A percentile compares a stretch with the other conserved stretches of the same genome.
Conservation (phyloP, 768 basidiomycete species). For the Mycena albidolilacea region DNA sequence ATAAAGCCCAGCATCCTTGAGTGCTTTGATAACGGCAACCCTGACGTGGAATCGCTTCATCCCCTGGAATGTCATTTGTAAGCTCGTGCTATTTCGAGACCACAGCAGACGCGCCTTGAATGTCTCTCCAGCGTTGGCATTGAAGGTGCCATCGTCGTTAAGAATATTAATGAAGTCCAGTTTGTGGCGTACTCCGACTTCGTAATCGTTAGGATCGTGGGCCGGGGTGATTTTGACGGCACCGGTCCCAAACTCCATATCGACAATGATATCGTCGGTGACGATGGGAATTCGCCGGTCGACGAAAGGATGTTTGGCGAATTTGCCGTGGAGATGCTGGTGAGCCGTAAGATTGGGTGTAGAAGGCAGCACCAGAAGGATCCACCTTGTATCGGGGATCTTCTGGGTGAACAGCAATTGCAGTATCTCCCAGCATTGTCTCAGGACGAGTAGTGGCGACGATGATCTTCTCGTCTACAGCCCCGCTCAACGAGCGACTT, state of each 20-base stretch:
- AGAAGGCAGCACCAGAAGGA: background rate
- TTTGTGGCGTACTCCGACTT: conserved; percentile 89
- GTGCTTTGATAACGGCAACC: conserved; percentile 82
- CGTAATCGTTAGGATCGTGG: conserved; percentile 97
- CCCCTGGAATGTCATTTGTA: conserved; percentile 5
- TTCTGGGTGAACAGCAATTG: conserved; percentile 95
- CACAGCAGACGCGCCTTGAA: conserved; percentile 68
- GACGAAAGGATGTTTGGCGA: conserved; percentile 90
- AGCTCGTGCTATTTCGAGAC: background rate
- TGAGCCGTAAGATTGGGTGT: conserved; percentile 2
- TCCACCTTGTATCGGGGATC: conserved; percentile 88
- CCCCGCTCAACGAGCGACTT: background rate
- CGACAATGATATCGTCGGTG: conserved; percentile 88
- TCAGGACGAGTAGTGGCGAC: conserved; percentile 98
- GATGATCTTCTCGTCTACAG: conserved; percentile 87
- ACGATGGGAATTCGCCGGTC: conserved; percentile 90
- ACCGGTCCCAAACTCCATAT: conserved; percentile 97
- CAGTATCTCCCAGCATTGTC: conserved; percentile 98
- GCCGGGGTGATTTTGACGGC: conserved; percentile 99
- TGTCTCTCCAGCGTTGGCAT: conserved; percentile 85
- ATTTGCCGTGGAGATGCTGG: conserved; percentile 95
- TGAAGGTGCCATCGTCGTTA: conserved; percentile 97
- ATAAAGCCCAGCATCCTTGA: conserved; percentile 89
- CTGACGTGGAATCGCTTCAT: conserved; percentile 87
- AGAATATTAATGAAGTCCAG: conserved; percentile 95